Conservation (phyloP, 305 asterid species). For the Nicotiana rustica region DNA sequence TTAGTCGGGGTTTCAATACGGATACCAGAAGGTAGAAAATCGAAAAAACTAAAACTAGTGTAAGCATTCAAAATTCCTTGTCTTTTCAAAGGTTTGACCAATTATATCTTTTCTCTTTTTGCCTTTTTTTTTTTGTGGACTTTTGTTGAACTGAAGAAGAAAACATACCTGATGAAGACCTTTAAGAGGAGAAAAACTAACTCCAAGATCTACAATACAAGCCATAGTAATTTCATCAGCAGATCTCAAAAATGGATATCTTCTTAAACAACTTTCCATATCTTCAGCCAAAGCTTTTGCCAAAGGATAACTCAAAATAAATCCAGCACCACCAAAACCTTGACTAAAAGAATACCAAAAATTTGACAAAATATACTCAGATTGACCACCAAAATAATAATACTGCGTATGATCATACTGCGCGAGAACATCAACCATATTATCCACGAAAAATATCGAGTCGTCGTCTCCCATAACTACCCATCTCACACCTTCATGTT, state of each 20-base stretch:
- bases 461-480: slow-evolving; percentile 52
- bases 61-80: neutral
- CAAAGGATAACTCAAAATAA: slow-evolving; percentile 63
- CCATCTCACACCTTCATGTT: slow-evolving; percentile 44
- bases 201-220: slow-evolving; percentile 79
- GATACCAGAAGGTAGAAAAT: too few relatives aligned
- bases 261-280: slow-evolving; percentile 62
- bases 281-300: slow-evolving; percentile 59
- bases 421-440: slow-evolving; percentile 42
- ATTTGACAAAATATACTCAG: slow-evolving; percentile 70
- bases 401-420: slow-evolving; percentile 46
- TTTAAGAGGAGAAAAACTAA: slow-evolving; percentile 66
- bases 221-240: slow-evolving; percentile 67
- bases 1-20: too few relatives aligned
- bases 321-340: slow-evolving; percentile 88
- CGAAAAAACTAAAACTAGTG: too few relatives aligned
- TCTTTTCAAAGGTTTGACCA: neutral
- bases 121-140: too few relatives aligned
- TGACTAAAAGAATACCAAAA: slow-evolving; percentile 66
- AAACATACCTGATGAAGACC: slow-evolving; percentile 74
- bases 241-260: slow-evolving; percentile 51
- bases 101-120: too few relatives aligned
- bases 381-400: slow-evolving; percentile 61
- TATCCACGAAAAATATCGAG: slow-evolving; percentile 46
- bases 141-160: neutral